Evolutionary conservation across 495 filamentous ascomycete genomes (phyloP), one percentile per base, ranked within the genome.

Genomic region (Penicillium paxilli): DNA sequence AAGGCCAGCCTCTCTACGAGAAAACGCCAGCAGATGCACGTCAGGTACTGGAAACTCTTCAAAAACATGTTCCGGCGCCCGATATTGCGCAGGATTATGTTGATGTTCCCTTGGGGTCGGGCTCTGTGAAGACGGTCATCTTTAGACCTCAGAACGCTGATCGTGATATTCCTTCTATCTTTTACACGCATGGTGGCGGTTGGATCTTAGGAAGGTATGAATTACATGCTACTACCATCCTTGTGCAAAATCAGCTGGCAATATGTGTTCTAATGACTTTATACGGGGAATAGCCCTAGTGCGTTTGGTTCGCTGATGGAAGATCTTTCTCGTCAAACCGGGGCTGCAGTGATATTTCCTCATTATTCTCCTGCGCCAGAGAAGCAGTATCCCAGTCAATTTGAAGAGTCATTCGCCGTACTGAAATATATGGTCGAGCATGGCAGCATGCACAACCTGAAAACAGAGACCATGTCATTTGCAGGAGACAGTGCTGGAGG

Each of bases 351-450:
- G 26, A 30, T 47, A 20, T 47, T 47, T 14, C 44, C 44, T 16
- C 26, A 47, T 12, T 47, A 14, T 30, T 19, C n/a, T 20, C 44
- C 44, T 16, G 44, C 44, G 3, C 44, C 44, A 5, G 44, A 47
- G n/a, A 47, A 47, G 44, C 44, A 47, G 44, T 47, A 47, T 25
- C 44, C 44, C 2, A 47, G 23, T 47, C 44, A 47, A 47, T 47
- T 47, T n/a, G 44, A 47, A 20, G 22, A 47, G 14, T 47, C 24
- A 30, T 47, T 47, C 12, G 44, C 44, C 11, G 44, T 30, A 17
- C 14, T 47, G 24, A 26, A 26, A 20, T 47, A 47, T 19, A 47
- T 47, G 24, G 44, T 30, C 26, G 23, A 47, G n/a, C 24, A 47
- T 47, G 44, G 44, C 7, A 11, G 20, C n/a, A 28, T 19, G 23